Base-by-base conservation (phyloP, 345 rosid species). In the Iberis pinnata region DNA sequence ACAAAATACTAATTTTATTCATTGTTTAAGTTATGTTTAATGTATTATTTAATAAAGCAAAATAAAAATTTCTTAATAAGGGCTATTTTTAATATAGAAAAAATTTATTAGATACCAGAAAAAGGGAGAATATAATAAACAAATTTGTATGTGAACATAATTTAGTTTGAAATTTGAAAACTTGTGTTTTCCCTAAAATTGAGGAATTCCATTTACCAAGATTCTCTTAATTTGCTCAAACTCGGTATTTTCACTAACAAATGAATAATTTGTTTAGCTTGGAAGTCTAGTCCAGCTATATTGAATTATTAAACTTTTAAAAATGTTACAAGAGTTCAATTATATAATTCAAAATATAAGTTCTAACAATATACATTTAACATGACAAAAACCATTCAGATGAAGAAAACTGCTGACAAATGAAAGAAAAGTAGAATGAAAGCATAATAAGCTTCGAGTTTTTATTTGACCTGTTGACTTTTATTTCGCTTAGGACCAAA, bases 131-230 rank as follows among this genome's bases (percentile, higher is more conserved):
- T n/a, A n/a, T n/a, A n/a, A n/a, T n/a, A n/a, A n/a, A n/a, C n/a
- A n/a, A n/a, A n/a, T 27, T 4, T 27, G 5, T 27, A 18, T n/a
- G 15, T 38, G 48, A 36, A 42, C 58, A 25, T 56, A 53, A 43
- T 43, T 26, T 19, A 60, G 29, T 58, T 53, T 59, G 52, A 67
- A 45, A 46, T 45, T 49, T 46, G 55, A 60, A 67, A 38, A 10
- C 24, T 29, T 6, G 19, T 25, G 18, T 27, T 35, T 58, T n/a
- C 67, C 67, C 61, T 60, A 48, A 52, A 54, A 47, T 60, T 53
- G 72, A 60, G 72, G 72, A 53, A 60, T 53, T 67, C 52, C 72
- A 54, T 18, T 60, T 60, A 67, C 72, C 72, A 67, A 67, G 67
- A 67, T 54, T 60, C 62, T 67, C 72, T 67, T 54, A 47, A 60